These are phyloP conservation scores for Acanthamoeba royreba DNA, from an alignment of 208 protist genomes.

Conservation along the genomic window DNA sequence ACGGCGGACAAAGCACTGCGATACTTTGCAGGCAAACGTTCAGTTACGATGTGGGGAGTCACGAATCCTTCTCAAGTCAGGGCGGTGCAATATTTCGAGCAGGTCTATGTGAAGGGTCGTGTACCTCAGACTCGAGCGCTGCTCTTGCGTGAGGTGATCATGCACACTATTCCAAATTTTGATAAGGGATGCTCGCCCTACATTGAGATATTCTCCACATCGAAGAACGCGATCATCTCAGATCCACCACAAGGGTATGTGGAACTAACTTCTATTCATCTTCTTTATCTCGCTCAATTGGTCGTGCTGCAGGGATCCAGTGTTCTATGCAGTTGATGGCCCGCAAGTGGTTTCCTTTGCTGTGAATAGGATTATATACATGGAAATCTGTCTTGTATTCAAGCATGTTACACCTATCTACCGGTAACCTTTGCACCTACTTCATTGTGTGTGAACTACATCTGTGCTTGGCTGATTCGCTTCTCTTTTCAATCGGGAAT, in stretches of 20 bases:
- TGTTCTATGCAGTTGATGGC: constrained; percentile 7
- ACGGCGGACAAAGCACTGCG: constrained; percentile 40
- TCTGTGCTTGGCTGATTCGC: background rate
- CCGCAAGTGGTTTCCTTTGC: constrained; percentile 11
- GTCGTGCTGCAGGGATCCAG: background rate
- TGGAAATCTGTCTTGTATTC: constrained; percentile 4
- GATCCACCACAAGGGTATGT: background rate
- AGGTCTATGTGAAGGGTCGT: constrained; percentile 20
- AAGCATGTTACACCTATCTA: constrained; percentile 50
- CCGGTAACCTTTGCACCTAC: background rate
- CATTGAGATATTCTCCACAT: constrained; percentile 29
- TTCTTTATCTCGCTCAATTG: background rate
- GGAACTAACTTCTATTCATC: background rate
- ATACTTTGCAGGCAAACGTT: constrained; percentile 43
- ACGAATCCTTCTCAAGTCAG: constrained; percentile 50
- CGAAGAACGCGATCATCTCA: background rate
- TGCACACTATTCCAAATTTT: constrained; percentile 52
- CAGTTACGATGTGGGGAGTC: constrained; percentile 38
- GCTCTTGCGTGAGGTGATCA: constrained; percentile 34
- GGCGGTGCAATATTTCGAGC: constrained; percentile 30
- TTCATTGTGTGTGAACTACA: no score
- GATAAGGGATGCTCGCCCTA: constrained; percentile 47
- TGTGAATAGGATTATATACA: constrained; percentile 3
- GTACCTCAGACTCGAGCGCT: background rate
- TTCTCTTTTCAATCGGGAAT: background rate